These are phyloP conservation scores for Alternaria sp. DNA, from an alignment of 2,329 filamentous ascomycete genomes.

Conservation along the genomic window DNA sequence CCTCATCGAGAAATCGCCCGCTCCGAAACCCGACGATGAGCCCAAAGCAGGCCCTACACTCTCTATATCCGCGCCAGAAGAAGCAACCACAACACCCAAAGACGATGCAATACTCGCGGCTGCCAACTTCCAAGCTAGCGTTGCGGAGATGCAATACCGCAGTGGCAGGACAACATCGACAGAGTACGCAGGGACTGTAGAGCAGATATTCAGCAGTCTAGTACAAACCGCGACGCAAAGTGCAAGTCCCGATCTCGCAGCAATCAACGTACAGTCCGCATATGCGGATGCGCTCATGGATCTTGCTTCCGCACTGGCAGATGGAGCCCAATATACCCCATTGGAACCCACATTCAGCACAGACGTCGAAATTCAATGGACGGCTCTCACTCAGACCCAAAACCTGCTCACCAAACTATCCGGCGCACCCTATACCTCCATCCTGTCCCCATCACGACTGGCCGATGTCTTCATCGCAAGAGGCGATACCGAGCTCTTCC, in stretches of 20 bases:
- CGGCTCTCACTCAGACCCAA: slow-evolving; percentile 40
- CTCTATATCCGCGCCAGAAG: slow-evolving; percentile 33
- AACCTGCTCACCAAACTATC: slow-evolving; percentile 36
- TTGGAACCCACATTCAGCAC: slow-evolving; percentile 17
- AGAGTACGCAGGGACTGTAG: slow-evolving; percentile 58
- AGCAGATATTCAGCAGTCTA: slow-evolving; percentile 42
- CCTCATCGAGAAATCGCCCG: slow-evolving; percentile 40
- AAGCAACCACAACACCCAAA: slow-evolving; percentile 48
- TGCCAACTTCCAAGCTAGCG: slow-evolving; percentile 62
- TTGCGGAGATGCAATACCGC: slow-evolving; percentile 65
- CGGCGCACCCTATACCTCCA: slow-evolving; percentile 16
- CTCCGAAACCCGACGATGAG: slow-evolving; percentile 24
- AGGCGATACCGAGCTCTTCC: slow-evolving; percentile 43
- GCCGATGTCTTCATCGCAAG: slow-evolving; percentile 42
- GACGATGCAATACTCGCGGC: slow-evolving; percentile 61
- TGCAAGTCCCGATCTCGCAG: slow-evolving; percentile 56
- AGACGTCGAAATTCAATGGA: slow-evolving; percentile 40
- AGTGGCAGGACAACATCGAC: slow-evolving; percentile 56
- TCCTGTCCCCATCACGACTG: slow-evolving; percentile 32
- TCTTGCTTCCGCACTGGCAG: slow-evolving; percentile 57
- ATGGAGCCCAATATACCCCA: slow-evolving; percentile 22
- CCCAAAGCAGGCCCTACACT: slow-evolving; percentile 41
- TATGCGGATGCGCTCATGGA: slow-evolving; percentile 64
- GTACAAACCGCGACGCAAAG: slow-evolving; percentile 54
- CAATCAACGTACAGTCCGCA: slow-evolving; percentile 59